Conservation (phyloP, 306 rosid genomes). For the Mimosa pudica region DNA sequence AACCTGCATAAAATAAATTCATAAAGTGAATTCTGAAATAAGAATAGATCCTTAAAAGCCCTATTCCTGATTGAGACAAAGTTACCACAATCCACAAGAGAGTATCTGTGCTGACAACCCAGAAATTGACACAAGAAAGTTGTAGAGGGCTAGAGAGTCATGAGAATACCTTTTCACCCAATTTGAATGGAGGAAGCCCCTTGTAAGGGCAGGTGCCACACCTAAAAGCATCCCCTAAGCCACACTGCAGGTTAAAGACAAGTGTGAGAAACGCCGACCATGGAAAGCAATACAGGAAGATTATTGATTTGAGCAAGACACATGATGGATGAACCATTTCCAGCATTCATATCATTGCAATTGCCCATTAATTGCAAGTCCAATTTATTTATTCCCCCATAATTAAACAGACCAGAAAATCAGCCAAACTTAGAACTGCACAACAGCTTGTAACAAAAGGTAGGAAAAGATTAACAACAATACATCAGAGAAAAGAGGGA, state of each 20-base stretch:
- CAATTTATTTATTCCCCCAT: too few species aligned
- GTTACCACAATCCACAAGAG: not conserved
- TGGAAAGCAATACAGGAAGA: not conserved
- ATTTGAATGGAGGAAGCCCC: slow-evolving; percentile 88
- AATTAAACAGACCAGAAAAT: too few species aligned
- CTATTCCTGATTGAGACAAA: not conserved
- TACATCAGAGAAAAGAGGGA: too few species aligned
- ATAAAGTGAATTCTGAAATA: not conserved
- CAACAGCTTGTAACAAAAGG: too few species aligned
- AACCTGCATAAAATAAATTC: slow-evolving; percentile 54
- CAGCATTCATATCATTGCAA: not conserved
- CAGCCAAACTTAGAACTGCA: too few species aligned
- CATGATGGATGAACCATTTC: not conserved
- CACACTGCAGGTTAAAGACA: slow-evolving; percentile 71
- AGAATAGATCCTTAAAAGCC: not conserved
- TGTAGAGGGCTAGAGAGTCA: not conserved
- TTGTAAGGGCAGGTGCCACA: slow-evolving; percentile 94
- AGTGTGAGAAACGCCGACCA: slow-evolving; percentile 38
- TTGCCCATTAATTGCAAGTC: slow-evolving; percentile 4
- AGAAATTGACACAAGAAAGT: slow-evolving; percentile 1
- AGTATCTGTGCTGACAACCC: not conserved
- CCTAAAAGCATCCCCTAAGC: slow-evolving; percentile 96
- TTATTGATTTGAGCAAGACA: not conserved
- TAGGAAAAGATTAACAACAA: too few species aligned
- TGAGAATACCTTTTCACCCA: slow-evolving; percentile 82